Evolutionary conservation across 2,329 filamentous ascomycete species (phyloP).

Genomic region (Fusarium metavorans): DNA sequence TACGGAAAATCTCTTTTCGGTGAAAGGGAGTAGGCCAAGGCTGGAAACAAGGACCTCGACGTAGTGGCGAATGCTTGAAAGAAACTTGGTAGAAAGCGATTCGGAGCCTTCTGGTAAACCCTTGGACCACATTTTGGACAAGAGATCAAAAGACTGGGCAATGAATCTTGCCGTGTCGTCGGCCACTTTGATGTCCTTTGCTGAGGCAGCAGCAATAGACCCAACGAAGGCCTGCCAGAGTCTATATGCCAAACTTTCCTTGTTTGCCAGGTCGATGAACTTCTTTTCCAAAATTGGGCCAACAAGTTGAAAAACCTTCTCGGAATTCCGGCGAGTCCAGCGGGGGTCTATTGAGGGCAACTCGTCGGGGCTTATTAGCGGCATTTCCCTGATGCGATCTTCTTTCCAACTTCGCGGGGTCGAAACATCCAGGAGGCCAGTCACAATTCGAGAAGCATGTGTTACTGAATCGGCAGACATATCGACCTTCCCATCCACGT

Average conservation of each 20-base stretch:
- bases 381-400: constrained; percentile 73
- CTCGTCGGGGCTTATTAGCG: constrained; percentile 74
- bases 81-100: constrained; percentile 61
- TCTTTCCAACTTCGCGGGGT: constrained; percentile 77
- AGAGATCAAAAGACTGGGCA: constrained; percentile 75
- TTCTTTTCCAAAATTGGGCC: constrained; percentile 70
- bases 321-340: constrained; percentile 83
- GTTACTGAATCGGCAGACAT: constrained; percentile 63
- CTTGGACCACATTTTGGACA: constrained; percentile 75
- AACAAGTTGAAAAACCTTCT: constrained; percentile 72
- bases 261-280: constrained; percentile 72
- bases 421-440: constrained; percentile 74
- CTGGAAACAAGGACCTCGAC: constrained; percentile 61
- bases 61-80: constrained; percentile 66
- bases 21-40: constrained; percentile 71
- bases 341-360: constrained; percentile 86
- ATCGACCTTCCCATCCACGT: constrained; percentile 49
- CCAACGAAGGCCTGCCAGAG: constrained; percentile 73
- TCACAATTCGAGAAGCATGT: constrained; percentile 76
- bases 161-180: constrained; percentile 85
- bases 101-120: constrained; percentile 57
- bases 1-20: constrained; percentile 68
- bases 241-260: constrained; percentile 63
- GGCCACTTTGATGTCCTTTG: constrained; percentile 91
- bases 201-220: constrained; percentile 74